Conservation (phyloP, 176 grass and related monocot species). For the Oryza coarctata region DNA sequence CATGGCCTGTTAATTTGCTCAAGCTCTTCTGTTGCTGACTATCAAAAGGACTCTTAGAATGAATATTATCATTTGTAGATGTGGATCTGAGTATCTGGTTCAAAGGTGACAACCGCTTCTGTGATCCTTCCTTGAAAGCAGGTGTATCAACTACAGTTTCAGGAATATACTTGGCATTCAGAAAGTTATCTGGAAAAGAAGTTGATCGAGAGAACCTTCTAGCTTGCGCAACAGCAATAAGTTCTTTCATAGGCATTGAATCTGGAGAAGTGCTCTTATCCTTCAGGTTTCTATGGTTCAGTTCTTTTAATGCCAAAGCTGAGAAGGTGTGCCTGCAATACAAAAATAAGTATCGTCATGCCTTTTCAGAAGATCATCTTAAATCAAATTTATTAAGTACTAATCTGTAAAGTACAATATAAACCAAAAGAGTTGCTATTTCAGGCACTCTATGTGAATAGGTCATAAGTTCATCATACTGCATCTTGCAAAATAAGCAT, state of each 20-base stretch:
- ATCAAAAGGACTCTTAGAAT: constrained; percentile 46
- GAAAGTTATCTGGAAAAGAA: constrained; percentile 70
- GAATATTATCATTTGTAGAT: constrained; percentile 43
- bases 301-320: constrained; percentile 51
- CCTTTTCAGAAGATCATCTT: constrained; percentile 33
- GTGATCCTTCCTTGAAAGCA: constrained; percentile 49
- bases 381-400: constrained; percentile 20
- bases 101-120: constrained; percentile 38
- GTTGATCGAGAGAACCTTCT: constrained; percentile 68
- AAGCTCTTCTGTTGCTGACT: constrained; percentile 37
- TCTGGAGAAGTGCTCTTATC: constrained; percentile 75
- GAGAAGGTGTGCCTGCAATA: constrained; percentile 67
- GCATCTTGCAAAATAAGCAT: not conserved
- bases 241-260: constrained; percentile 82
- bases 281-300: constrained; percentile 53
- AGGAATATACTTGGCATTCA: constrained; percentile 50
- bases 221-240: constrained; percentile 87
- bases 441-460: not conserved
- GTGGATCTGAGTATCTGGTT: constrained; percentile 37
- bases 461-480: not conserved
- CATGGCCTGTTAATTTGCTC: constrained; percentile 39
- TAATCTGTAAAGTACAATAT: not conserved
- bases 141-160: constrained; percentile 40
- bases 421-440: constrained; percentile 1
- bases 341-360: constrained; percentile 26